These are phyloP conservation scores for Coemansia sp. DNA, from an alignment of 192 early-diverging fungal genomes.

Conservation along the genomic window DNA sequence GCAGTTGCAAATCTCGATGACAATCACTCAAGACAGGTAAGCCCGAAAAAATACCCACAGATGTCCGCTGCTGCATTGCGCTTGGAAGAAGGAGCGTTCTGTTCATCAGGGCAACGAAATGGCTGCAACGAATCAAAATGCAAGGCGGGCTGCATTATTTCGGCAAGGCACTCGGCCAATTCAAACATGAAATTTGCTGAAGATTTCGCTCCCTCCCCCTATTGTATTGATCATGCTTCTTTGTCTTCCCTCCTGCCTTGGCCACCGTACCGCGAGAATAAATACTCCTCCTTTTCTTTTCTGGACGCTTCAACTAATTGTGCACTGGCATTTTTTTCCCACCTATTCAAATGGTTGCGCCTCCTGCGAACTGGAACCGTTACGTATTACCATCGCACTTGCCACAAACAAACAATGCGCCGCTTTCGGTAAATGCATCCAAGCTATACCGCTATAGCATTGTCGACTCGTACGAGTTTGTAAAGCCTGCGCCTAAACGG, in stretches of 20 bases:
- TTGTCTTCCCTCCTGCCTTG: not conserved
- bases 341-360: slow-evolving; percentile 33
- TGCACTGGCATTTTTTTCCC: not conserved
- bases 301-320: too few species aligned
- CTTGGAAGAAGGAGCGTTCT: not conserved
- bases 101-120: too few species aligned
- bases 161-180: slow-evolving; percentile 9
- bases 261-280: not conserved
- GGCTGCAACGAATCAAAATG: not conserved
- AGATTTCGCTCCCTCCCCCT: too few species aligned
- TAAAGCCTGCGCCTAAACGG: slow-evolving; percentile 63
- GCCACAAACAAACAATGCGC: not conserved
- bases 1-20: slow-evolving; percentile 18
- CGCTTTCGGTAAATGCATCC: slow-evolving; percentile 5
- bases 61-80: not conserved
- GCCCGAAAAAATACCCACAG: slow-evolving; percentile 44
- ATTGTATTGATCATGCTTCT: slow-evolving; percentile 4
- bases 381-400: slow-evolving; percentile 21
- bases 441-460: slow-evolving; percentile 36
- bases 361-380: slow-evolving; percentile 29
- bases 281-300: too few species aligned
- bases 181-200: not conserved
- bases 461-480: slow-evolving; percentile 58
- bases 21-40: slow-evolving; percentile 45
- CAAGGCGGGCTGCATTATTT: not conserved